Evolutionary conservation across 2,329 filamentous ascomycete genomes (phyloP), one percentile per base, ranked within the genome.

Genomic region (Clonostachys sp.): DNA sequence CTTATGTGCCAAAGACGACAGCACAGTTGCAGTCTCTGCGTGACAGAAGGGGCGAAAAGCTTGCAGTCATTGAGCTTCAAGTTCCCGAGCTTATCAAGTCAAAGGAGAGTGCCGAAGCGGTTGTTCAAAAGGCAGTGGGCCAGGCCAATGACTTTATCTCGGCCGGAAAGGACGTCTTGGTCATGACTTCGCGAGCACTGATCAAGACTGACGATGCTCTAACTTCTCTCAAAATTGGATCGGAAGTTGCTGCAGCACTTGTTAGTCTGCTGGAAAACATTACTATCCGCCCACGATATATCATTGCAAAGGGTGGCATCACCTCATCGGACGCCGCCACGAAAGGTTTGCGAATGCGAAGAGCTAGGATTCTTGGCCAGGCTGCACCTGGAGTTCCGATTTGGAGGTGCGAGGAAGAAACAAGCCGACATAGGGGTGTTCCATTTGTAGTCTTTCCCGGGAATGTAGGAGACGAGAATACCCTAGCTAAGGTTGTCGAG

Each of bases 251-350:
- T 0, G 62, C 65, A 9, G 70, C 72, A 0, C 61, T 83, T 17
- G 79, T 82, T 0, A 61, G 61, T 2, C 73, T 83, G 38, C 52
- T 82, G 13, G 34, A 39, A 18, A 20, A 30, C 8, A 24, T 82
- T 34, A 59, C 71, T 12, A 64, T 71, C 4, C 63, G 70, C 16
- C 78, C 78, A 9, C 61, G 77, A 48, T 83, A 81, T 56, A 60
- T 82, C 5, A 78, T 83, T 56, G 77, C 78, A 4, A 83, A 78
- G 61, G 78, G 80, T 1, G 78, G 80, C 18, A 82, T 83, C 48
- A 82, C 79, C 0, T 78, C 74, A 2, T 80, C 76, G 0, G 78
- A 83, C 51, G 72, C 73, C 45, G 79, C 78, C 1, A 80, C 75
- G 0, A 84, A 52, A 78, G 77, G 75, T 0, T 53, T 84, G 12